Evolutionary conservation across 306 rosid genomes (phyloP).

Genomic region (Medicago arabica): DNA sequence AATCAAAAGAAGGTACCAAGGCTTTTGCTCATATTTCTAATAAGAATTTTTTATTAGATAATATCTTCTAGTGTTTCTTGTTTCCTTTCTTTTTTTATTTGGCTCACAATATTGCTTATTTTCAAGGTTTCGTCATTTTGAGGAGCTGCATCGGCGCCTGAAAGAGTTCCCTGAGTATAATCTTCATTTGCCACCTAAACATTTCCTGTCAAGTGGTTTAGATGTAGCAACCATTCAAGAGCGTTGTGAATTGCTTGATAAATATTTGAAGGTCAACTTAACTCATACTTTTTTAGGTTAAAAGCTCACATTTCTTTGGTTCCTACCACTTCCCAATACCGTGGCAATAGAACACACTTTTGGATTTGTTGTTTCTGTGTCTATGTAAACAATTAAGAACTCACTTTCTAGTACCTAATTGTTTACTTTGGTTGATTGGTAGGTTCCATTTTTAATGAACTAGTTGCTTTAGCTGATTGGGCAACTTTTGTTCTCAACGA

Average conservation of each 20-base stretch:
- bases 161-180: conserved; percentile 91
- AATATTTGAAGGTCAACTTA: conserved; percentile 78
- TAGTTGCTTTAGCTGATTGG: conserved; percentile 15
- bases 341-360: conserved; percentile 17
- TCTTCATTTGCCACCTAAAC: conserved; percentile 97
- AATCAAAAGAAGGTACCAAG: conserved; percentile 87
- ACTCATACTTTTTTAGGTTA: conserved; percentile 29
- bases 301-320: conserved; percentile 31
- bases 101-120: conserved; percentile 23
- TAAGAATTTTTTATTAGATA: conserved; percentile 18
- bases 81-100: conserved; percentile 6
- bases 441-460: conserved; percentile 25
- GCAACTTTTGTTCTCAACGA: conserved; percentile 28
- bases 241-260: conserved; percentile 83
- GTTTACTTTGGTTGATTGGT: conserved; percentile 27
- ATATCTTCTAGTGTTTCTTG: conserved; percentile 21
- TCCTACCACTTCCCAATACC: conserved; percentile 20
- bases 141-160: conserved; percentile 94
- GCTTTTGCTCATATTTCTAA: conserved; percentile 39
- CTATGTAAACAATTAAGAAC: conserved; percentile 24
- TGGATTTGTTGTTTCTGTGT: conserved; percentile 34
- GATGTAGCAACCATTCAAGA: conserved; percentile 87
- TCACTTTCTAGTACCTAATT: conserved; percentile 24
- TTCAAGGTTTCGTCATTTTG: conserved; percentile 95
- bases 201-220: conserved; percentile 91